Conservation (phyloP, 2,329 filamentous ascomycete genomes). For the Trichoderma atrobrunneum region DNA sequence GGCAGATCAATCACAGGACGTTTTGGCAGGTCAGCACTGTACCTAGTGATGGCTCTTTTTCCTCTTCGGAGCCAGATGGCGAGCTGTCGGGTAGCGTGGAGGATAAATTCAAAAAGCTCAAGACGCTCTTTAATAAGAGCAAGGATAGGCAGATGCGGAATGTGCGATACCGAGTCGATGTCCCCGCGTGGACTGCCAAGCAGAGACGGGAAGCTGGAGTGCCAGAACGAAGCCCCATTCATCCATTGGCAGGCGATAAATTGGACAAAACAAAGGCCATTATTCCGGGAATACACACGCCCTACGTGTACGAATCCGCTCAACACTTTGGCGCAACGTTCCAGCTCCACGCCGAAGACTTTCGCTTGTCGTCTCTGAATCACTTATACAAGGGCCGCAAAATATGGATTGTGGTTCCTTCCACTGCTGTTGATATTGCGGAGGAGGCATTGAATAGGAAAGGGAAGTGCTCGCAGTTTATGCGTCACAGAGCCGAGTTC, state of each 20-base stretch:
- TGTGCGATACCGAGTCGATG: conserved; percentile 39
- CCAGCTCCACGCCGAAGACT: conserved; percentile 42
- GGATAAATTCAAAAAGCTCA: conserved; percentile 33
- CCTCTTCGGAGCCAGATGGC: conserved; percentile 25
- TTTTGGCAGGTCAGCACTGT: conserved; percentile 39
- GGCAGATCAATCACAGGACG: conserved; percentile 34
- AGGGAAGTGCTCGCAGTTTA: conserved; percentile 38
- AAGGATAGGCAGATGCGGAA: conserved; percentile 37
- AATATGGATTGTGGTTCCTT: conserved; percentile 40
- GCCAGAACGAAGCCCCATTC: conserved; percentile 37
- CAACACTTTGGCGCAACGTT: conserved; percentile 40
- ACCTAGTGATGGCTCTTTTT: conserved; percentile 34
- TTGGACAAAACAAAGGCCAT: conserved; percentile 38
- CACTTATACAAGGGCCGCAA: conserved; percentile 41
- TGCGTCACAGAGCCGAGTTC: conserved; percentile 42
- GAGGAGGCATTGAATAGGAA: conserved; percentile 35
- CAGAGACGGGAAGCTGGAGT: conserved; percentile 38
- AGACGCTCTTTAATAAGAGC: conserved; percentile 37
- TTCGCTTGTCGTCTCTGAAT: conserved; percentile 38
- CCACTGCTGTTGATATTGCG: conserved; percentile 35
- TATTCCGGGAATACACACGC: conserved; percentile 41
- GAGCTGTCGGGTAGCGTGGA: conserved; percentile 28
- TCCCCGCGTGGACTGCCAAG: conserved; percentile 38
- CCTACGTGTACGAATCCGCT: conserved; percentile 41
- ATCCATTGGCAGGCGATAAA: conserved; percentile 38